phyloP scores from a whole-genome alignment of 192 early-diverging fungal species.

The Entomortierella chlamydospora region DNA sequence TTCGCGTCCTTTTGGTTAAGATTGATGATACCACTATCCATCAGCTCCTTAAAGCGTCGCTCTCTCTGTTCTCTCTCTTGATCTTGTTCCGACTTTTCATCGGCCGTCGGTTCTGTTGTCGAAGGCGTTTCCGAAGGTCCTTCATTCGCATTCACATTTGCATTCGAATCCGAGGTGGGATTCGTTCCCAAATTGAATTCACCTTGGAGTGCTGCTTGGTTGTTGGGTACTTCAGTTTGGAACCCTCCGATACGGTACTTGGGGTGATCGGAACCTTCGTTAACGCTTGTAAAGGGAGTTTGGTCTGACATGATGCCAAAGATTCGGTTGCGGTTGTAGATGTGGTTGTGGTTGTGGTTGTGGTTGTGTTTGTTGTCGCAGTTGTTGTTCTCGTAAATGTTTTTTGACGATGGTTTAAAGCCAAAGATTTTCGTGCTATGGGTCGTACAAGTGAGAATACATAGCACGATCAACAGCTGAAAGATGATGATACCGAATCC shows the following conservation, averaged over 20 bases:
- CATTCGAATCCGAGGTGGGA: background rate
- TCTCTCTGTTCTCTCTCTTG: slow-evolving; percentile 16
- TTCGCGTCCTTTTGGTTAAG: background rate
- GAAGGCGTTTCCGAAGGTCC: background rate
- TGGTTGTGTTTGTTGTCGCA: background rate
- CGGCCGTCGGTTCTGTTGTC: background rate
- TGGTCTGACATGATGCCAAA: slow-evolving; percentile 1
- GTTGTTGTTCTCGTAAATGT: background rate
- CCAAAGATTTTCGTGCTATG: background rate
- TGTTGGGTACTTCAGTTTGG: background rate
- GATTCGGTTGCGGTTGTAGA: background rate
- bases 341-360: background rate
- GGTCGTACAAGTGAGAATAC: background rate
- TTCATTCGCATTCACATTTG: slow-evolving; percentile 3
- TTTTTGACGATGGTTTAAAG: background rate
- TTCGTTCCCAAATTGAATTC: background rate
- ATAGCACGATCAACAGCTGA: background rate
- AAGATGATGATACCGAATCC: background rate
- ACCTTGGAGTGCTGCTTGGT: background rate
- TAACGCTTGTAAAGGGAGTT: slow-evolving; percentile 9
- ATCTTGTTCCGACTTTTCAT: slow-evolving; percentile 20
- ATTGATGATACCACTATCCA: slow-evolving; percentile 6
- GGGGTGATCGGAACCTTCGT: background rate
- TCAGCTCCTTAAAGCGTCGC: slow-evolving; percentile 1
- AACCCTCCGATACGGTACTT: slow-evolving; percentile 39